Evolutionary conservation across 768 basidiomycete species (phyloP).

Genomic region (Tricholoma sp.): DNA sequence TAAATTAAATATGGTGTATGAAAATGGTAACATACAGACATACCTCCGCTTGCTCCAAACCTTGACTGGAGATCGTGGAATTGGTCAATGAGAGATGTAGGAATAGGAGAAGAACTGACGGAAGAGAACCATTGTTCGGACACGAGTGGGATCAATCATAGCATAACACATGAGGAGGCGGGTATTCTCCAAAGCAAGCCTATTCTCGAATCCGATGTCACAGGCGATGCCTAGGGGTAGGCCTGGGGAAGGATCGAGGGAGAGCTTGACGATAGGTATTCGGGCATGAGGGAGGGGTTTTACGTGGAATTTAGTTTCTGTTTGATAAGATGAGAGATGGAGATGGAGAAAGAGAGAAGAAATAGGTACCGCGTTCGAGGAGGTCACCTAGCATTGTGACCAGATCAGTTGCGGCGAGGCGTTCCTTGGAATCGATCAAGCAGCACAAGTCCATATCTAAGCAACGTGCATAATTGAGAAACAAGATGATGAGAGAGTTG

Average conservation of each 20-base stretch:
- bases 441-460: slow-evolving; percentile 99
- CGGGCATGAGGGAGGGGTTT: slow-evolving; percentile 95
- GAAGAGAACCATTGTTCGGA: slow-evolving; percentile 92
- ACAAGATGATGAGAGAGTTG: slow-evolving; percentile 6
- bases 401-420: slow-evolving; percentile 76
- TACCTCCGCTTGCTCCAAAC: slow-evolving; percentile 97
- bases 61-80: slow-evolving; percentile 60
- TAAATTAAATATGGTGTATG: slow-evolving; percentile 4
- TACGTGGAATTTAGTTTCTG: slow-evolving; percentile 94
- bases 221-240: slow-evolving; percentile 88
- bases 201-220: slow-evolving; percentile 98
- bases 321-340: background rate
- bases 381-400: slow-evolving; percentile 93
- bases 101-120: slow-evolving; percentile 52
- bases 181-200: slow-evolving; percentile 95
- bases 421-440: slow-evolving; percentile 84
- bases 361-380: slow-evolving; percentile 78
- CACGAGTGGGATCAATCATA: slow-evolving; percentile 90
- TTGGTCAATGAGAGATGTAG: slow-evolving; percentile 10
- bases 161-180: slow-evolving; percentile 95
- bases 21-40: slow-evolving; percentile 10
- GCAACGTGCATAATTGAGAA: background rate
- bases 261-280: slow-evolving; percentile 98
- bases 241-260: slow-evolving; percentile 79
- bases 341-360: background rate